phyloP scores from a whole-genome alignment of 768 basidiomycete species.

The Chalciporus piperatus region DNA sequence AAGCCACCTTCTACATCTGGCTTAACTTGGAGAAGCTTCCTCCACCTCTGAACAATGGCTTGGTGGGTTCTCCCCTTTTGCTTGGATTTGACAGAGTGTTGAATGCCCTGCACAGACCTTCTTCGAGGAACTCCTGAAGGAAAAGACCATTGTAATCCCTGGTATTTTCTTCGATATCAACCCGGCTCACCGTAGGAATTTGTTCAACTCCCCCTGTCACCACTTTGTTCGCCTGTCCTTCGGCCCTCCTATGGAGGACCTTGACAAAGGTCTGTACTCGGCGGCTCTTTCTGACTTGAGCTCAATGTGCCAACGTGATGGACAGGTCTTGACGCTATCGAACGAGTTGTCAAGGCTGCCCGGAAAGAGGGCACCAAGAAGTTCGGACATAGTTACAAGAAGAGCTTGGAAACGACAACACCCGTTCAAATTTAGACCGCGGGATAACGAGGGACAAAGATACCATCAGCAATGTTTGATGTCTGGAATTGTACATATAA shows the following conservation, averaged over 20 bases:
- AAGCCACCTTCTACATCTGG: conserved; percentile 94
- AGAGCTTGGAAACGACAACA: conserved; percentile 45
- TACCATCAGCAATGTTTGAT: not conserved
- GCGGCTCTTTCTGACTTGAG: not conserved
- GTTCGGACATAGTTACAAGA: conserved; percentile 73
- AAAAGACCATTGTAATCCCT: conserved; percentile 87
- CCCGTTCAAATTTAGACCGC: conserved; percentile 22
- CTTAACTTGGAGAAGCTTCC: conserved; percentile 80
- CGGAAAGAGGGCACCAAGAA: conserved; percentile 55
- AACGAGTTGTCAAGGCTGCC: conserved; percentile 68
- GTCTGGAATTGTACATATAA: not conserved
- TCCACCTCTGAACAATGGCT: conserved; percentile 80
- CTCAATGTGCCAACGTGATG: conserved; percentile 1
- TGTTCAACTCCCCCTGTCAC: conserved; percentile 89
- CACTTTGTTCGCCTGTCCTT: conserved; percentile 87
- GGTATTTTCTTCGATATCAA: conserved; percentile 86
- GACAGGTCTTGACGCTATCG: conserved; percentile 82
- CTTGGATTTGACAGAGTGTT: not conserved
- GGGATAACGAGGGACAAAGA: no score
- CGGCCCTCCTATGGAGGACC: conserved; percentile 74
- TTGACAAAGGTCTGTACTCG: conserved; percentile 61
- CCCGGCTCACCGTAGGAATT: conserved; percentile 78
- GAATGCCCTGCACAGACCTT: conserved; percentile 55
- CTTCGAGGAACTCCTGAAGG: conserved; percentile 92
- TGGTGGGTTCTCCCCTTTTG: conserved; percentile 44